These are phyloP conservation scores for Lichtheimia hyalospora DNA, from an alignment of 371 early-diverging fungal species.

Conservation along the genomic window DNA sequence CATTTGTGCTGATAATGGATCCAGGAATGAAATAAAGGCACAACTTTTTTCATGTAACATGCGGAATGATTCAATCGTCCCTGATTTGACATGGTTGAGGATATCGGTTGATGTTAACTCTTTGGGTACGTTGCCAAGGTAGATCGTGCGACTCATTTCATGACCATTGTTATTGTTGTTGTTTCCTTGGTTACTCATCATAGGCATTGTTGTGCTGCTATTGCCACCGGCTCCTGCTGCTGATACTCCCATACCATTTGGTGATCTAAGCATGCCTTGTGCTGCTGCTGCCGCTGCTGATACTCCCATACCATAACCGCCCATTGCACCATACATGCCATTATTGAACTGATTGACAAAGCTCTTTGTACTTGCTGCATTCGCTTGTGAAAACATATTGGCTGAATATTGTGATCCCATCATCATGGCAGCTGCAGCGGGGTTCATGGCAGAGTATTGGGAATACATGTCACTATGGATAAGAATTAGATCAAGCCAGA, in stretches of 20 bases:
- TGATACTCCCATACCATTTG: not conserved
- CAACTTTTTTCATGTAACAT: constrained; percentile 76
- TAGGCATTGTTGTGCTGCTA: not conserved
- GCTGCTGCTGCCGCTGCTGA: not conserved
- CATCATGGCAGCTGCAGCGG: constrained; percentile 20
- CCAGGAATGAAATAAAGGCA: constrained; percentile 79
- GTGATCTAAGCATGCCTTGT: constrained; percentile 2
- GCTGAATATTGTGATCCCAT: constrained; percentile 12
- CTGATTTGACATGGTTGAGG: constrained; percentile 72
- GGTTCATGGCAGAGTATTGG: constrained; percentile 18
- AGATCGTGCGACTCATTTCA: constrained; percentile 62
- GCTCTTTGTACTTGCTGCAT: not conserved
- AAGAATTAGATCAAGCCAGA: not conserved
- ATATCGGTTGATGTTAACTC: constrained; percentile 66
- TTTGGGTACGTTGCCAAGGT: constrained; percentile 72
- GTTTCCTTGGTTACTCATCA: not conserved
- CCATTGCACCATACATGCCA: constrained; percentile 16
- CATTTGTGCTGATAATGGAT: constrained; percentile 58
- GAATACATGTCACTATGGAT: constrained; percentile 19
- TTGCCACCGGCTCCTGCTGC: not conserved
- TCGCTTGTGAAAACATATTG: not conserved
- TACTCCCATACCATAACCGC: constrained; percentile 8
- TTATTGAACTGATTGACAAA: constrained; percentile 12
- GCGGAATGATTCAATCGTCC: constrained; percentile 72
- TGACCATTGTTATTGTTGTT: constrained; percentile 48